Percentiles rank a stretch among this genome's conserved stretches.
phyloP scores from a whole-genome alignment of 2,329 filamentous ascomycete genomes.

The Alternaria longipes region DNA sequence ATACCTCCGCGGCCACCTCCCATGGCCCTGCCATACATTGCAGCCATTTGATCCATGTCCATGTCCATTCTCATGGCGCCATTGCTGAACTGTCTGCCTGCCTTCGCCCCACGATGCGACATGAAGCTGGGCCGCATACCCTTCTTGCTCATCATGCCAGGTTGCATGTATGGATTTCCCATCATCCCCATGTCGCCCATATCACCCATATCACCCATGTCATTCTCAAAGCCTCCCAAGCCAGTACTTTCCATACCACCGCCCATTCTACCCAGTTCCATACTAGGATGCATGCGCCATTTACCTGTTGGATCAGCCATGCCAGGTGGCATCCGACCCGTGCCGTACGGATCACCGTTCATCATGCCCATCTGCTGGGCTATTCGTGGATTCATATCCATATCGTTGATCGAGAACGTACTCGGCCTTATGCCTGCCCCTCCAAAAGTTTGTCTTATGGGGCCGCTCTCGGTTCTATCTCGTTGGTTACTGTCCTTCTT shows the following conservation, averaged over 20 bases:
- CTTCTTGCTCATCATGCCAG: conserved; percentile 9
- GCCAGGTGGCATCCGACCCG: conserved; percentile 17
- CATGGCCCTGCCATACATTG: conserved; percentile 8
- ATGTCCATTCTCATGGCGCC: conserved; percentile 1
- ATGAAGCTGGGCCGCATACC: conserved; percentile 14
- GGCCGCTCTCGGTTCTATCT: background rate
- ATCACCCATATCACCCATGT: conserved; percentile 19
- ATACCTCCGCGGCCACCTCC: conserved; percentile 10
- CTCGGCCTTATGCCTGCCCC: conserved; percentile 8
- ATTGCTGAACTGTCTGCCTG: background rate
- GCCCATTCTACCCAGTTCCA: conserved; percentile 7
- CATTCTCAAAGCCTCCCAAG: conserved; percentile 15
- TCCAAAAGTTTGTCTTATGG: conserved; percentile 7
- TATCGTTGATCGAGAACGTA: conserved; percentile 4
- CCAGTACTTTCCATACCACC: background rate
- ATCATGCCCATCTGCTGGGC: conserved; percentile 16
- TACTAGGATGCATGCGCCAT: conserved; percentile 8
- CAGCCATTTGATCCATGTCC: conserved; percentile 3
- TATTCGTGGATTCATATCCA: conserved; percentile 22
- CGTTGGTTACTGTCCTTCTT: conserved; percentile 7
- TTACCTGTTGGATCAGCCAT: conserved; percentile 13
- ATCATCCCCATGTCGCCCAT: conserved; percentile 17
- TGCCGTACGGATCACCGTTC: conserved; percentile 17
- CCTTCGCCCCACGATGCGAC: conserved; percentile 7
- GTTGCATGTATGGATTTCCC: conserved; percentile 13